Conservation (phyloP, 192 early-diverging fungal genomes). For the Linnemannia schmuckeri region DNA sequence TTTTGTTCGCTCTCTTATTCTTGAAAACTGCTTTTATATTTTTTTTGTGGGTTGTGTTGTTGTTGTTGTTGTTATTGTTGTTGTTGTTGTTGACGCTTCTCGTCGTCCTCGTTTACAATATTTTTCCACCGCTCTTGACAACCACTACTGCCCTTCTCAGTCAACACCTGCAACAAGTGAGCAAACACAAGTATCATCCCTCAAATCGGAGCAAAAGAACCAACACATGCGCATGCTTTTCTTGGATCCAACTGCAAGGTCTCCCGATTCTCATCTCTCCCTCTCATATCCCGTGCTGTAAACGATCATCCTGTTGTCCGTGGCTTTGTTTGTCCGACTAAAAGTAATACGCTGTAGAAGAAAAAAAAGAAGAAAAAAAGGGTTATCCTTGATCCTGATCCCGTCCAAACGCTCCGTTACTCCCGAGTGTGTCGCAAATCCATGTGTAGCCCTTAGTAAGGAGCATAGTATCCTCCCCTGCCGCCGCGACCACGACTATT, state of each 20-base stretch:
- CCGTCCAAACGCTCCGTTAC: not conserved
- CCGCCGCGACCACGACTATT: constrained; percentile 40
- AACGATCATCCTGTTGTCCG: not conserved
- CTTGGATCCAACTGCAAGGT: not conserved
- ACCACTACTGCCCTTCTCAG: not conserved
- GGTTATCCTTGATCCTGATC: constrained; percentile 15
- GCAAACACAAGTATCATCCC: not conserved
- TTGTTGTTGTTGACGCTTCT: not conserved
- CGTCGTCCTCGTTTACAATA: constrained; percentile 6
- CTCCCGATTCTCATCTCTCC: not conserved
- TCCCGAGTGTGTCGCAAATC: not conserved
- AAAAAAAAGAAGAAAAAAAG: not conserved
- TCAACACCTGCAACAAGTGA: not conserved
- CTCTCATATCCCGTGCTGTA: not conserved
- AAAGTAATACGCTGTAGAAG: not conserved
- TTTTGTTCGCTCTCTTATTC: constrained; percentile 10
- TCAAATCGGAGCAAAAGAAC: not conserved
- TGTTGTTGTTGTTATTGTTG: not conserved
- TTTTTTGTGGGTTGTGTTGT: not conserved
- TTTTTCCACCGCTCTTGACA: constrained; percentile 3
- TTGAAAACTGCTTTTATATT: constrained; percentile 12
- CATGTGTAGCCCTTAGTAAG: constrained; percentile 32
- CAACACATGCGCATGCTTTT: not conserved
- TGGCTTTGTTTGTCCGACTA: not conserved
- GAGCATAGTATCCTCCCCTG: constrained; percentile 57